phyloP scores from a whole-genome alignment of 2,329 filamentous ascomycete genomes.

The Fusarium sp. region DNA sequence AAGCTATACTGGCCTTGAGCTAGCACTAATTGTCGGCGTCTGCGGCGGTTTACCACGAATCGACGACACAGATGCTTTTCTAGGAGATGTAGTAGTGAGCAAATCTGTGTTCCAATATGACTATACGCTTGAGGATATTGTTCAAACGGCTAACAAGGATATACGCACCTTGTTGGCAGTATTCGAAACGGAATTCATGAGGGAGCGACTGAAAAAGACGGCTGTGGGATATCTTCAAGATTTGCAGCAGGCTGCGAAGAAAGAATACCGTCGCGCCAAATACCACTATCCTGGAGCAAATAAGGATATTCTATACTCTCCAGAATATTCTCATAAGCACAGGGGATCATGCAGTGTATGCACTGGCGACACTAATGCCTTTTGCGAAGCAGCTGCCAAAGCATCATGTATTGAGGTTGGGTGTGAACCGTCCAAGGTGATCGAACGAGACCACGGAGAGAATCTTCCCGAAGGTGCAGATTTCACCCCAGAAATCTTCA shows the following conservation, averaged over 20 bases:
- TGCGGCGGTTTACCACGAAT: constrained; percentile 53
- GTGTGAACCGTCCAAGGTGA: background rate
- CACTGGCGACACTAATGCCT: rapidly evolving
- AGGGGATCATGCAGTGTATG: background rate
- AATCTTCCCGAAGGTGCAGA: rapidly evolving
- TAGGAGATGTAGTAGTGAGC: constrained; percentile 13
- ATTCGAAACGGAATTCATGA: background rate
- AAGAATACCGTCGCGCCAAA: background rate
- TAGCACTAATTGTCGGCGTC: constrained; percentile 55
- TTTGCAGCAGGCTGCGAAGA: background rate
- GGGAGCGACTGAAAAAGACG: background rate
- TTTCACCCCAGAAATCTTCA: background rate
- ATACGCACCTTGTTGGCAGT: background rate
- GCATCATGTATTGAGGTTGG: background rate
- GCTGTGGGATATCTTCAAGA: background rate
- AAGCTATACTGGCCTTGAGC: constrained; percentile 51
- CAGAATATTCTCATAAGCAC: background rate
- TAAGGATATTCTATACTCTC: background rate
- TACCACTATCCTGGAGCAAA: background rate
- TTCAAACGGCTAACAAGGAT: background rate
- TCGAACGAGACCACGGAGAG: background rate
- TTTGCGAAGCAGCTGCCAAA: background rate
- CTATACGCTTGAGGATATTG: background rate
- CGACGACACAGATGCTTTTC: background rate
- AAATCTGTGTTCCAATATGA: background rate